phyloP scores from a whole-genome alignment of 1,284 basidiomycete genomes.

The Volvariella volvacea region DNA sequence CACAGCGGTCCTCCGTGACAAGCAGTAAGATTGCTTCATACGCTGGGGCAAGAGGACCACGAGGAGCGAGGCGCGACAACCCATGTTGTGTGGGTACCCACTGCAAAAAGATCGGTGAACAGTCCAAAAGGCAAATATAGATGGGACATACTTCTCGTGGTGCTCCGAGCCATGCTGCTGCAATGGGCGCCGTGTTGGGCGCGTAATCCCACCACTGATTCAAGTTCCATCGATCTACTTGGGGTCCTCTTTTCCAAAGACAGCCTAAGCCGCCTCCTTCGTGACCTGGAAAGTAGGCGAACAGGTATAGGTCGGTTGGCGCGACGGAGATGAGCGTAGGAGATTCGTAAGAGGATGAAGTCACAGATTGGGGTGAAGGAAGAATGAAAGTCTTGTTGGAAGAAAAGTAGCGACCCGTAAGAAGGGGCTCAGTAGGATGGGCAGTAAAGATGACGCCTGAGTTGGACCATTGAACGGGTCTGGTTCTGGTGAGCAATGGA shows the following conservation, averaged over 20 bases:
- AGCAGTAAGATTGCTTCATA: slow-evolving; percentile 45
- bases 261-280: slow-evolving; percentile 51
- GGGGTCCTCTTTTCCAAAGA: slow-evolving; percentile 52
- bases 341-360: slow-evolving; percentile 48
- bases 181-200: slow-evolving; percentile 48
- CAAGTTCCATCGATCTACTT: slow-evolving; percentile 56
- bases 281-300: slow-evolving; percentile 65
- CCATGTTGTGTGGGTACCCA: slow-evolving; percentile 39
- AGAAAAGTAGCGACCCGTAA: slow-evolving; percentile 62
- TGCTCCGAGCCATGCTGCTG: slow-evolving; percentile 52
- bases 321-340: slow-evolving; percentile 56
- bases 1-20: slow-evolving; percentile 49
- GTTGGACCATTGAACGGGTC: slow-evolving; percentile 64
- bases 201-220: slow-evolving; percentile 51
- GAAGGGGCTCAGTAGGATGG: slow-evolving; percentile 49
- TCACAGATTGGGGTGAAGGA: slow-evolving; percentile 41
- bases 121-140: neutral
- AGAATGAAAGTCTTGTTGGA: slow-evolving; percentile 61
- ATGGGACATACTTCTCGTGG: slow-evolving; percentile 48
- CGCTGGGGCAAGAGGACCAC: slow-evolving; percentile 45
- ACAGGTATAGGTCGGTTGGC: slow-evolving; percentile 55
- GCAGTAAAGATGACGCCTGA: slow-evolving; percentile 63
- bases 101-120: slow-evolving; percentile 21
- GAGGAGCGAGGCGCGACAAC: slow-evolving; percentile 41
- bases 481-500: slow-evolving; percentile 19